A percentile compares a stretch with the other conserved stretches of the same genome.
phyloP scores from a whole-genome alignment of 106 monocot species.

The Vanilla planifolia region DNA sequence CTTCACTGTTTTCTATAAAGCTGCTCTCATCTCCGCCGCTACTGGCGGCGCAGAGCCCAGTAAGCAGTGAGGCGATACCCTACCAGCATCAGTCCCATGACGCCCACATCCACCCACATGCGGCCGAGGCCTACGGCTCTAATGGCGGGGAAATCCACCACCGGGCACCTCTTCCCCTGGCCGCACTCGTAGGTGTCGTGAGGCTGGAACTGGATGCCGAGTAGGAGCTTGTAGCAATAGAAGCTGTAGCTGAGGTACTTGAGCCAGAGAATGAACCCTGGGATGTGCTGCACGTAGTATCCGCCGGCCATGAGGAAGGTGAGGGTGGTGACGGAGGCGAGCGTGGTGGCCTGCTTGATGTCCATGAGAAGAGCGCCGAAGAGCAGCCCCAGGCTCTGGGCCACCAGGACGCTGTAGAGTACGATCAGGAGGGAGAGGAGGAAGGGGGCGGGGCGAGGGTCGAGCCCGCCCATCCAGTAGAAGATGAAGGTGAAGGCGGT shows the following conservation, averaged over 20 bases:
- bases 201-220: constrained; percentile 34
- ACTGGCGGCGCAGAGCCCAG: constrained; percentile 12
- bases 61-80: constrained; percentile 55
- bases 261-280: constrained; percentile 57
- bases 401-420: constrained; percentile 54
- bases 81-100: constrained; percentile 67
- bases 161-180: constrained; percentile 30
- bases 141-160: constrained; percentile 41
- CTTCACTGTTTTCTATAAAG: too few species aligned
- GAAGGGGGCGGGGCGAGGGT: constrained; percentile 36
- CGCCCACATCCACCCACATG: constrained; percentile 50
- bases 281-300: constrained; percentile 63
- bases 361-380: constrained; percentile 66
- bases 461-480: constrained; percentile 78
- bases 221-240: constrained; percentile 61
- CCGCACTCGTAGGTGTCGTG: constrained; percentile 48
- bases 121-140: constrained; percentile 36
- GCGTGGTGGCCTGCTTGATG: constrained; percentile 59
- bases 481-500: constrained; percentile 60
- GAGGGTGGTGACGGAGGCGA: constrained; percentile 66
- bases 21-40: neutral
- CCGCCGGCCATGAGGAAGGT: constrained; percentile 64
- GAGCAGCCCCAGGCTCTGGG: constrained; percentile 61
- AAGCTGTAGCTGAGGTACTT: constrained; percentile 74
- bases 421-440: constrained; percentile 56